Conservation (phyloP, 2,329 filamentous ascomycete species). For the Epicoccum sorghinum region DNA sequence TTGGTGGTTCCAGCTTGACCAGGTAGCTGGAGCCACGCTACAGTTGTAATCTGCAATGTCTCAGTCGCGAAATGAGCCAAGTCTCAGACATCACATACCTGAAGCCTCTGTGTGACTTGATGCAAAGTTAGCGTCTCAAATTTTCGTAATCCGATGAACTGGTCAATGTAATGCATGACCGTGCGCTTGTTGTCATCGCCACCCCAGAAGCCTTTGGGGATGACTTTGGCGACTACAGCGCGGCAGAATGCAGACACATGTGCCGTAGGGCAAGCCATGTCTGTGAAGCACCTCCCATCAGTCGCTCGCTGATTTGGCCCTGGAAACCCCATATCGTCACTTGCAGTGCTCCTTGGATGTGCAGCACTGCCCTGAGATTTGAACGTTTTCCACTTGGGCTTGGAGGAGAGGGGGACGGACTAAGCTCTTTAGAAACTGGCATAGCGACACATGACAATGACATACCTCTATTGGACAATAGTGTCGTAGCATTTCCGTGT, state of each 20-base stretch:
- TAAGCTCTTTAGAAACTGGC: constrained; percentile 24
- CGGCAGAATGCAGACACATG: constrained; percentile 87
- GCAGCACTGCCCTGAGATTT: constrained; percentile 22
- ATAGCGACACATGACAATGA: background rate
- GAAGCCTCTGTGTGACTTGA: constrained; percentile 75
- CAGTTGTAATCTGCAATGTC: constrained; percentile 63
- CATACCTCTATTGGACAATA: constrained; percentile 70
- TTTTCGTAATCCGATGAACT: constrained; percentile 76
- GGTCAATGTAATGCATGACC: constrained; percentile 73
- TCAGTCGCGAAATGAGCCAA: constrained; percentile 20
- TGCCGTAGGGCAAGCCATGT: constrained; percentile 69
- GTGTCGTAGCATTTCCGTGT: constrained; percentile 75
- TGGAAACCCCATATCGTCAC: constrained; percentile 7
- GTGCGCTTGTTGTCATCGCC: constrained; percentile 65
- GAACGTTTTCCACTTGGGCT: constrained; percentile 34
- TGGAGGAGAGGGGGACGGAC: constrained; percentile 34
- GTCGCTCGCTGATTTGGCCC: background rate
- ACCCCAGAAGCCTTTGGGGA: constrained; percentile 81
- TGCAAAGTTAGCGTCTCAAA: constrained; percentile 84
- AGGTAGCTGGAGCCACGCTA: constrained; percentile 75
- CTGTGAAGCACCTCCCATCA: constrained; percentile 57
- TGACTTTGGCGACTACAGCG: constrained; percentile 71
- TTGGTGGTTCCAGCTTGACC: constrained; percentile 55
- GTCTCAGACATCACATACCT: constrained; percentile 57
- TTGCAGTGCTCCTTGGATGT: constrained; percentile 6